These are phyloP conservation scores for Aspergillus coremiiformis DNA, from an alignment of 495 filamentous ascomycete species.

Conservation along the genomic window DNA sequence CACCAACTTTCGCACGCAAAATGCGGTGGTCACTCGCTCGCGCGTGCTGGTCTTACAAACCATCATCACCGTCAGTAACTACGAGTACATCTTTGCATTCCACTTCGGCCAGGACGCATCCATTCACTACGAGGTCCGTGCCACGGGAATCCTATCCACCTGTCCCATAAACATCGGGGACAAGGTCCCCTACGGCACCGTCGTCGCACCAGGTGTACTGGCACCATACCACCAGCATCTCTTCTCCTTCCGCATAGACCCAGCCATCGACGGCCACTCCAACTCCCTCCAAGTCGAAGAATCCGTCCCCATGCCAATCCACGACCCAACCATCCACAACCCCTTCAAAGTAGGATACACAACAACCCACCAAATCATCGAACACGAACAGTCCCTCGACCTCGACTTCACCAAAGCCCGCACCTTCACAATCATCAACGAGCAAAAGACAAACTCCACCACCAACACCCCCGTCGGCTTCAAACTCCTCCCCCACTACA, in stretches of 20 bases:
- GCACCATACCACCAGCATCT: conserved; percentile 81
- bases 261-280: conserved; percentile 62
- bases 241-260: conserved; percentile 81
- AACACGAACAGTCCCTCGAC: conserved; percentile 54
- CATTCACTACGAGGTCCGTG: conserved; percentile 70
- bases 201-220: conserved; percentile 78
- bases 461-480: conserved; percentile 71
- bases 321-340: conserved; percentile 61
- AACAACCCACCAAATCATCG: conserved; percentile 45
- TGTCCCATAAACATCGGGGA: conserved; percentile 56
- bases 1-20: conserved; percentile 57
- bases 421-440: conserved; percentile 76
- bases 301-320: conserved; percentile 58
- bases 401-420: conserved; percentile 55
- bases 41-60: conserved; percentile 59
- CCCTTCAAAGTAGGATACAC: conserved; percentile 71
- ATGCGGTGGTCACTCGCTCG: conserved; percentile 49
- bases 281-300: conserved; percentile 67
- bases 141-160: conserved; percentile 82
- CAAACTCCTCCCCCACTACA: conserved; percentile 62
- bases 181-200: conserved; percentile 61
- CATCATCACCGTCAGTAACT: conserved; percentile 75
- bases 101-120: conserved; percentile 77
- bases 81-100: conserved; percentile 82
- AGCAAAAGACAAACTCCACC: conserved; percentile 55